phyloP scores from a whole-genome alignment of 768 basidiomycete species.

The Lactifluus pinguis region DNA sequence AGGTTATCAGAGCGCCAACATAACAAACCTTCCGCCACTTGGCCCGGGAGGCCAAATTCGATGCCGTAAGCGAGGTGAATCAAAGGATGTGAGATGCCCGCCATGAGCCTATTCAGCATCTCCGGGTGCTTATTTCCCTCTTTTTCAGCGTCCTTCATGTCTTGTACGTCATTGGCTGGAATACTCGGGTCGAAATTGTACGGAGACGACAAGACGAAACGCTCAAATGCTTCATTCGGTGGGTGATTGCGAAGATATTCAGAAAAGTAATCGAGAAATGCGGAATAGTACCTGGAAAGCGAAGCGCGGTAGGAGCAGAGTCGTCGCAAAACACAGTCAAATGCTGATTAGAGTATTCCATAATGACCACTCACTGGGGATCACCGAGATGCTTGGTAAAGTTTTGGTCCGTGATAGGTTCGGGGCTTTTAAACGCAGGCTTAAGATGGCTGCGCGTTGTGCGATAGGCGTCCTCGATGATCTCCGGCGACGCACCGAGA shows the following conservation, averaged over 20 bases:
- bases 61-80: slow-evolving; percentile 56
- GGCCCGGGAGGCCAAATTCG: slow-evolving; percentile 52
- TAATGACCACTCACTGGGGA: slow-evolving; percentile 32
- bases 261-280: slow-evolving; percentile 50
- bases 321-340: not conserved
- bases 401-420: slow-evolving; percentile 37
- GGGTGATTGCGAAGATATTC: slow-evolving; percentile 34
- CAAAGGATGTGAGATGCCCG: slow-evolving; percentile 52
- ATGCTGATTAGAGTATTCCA: not conserved
- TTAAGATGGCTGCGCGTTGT: slow-evolving; percentile 32
- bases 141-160: slow-evolving; percentile 6
- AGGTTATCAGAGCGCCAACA: not conserved
- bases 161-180: slow-evolving; percentile 11
- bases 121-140: slow-evolving; percentile 30
- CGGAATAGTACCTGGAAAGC: slow-evolving; percentile 54
- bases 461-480: slow-evolving; percentile 36
- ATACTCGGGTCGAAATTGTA: slow-evolving; percentile 34
- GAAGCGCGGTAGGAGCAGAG: not conserved
- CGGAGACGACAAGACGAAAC: slow-evolving; percentile 47
- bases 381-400: slow-evolving; percentile 50
- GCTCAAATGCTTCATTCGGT: slow-evolving; percentile 41
- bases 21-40: slow-evolving; percentile 50
- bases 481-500: slow-evolving; percentile 40
- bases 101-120: slow-evolving; percentile 50
- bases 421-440: slow-evolving; percentile 36